Conservation (phyloP, 202 grass and related monocot species). For the Musa balbisiana region DNA sequence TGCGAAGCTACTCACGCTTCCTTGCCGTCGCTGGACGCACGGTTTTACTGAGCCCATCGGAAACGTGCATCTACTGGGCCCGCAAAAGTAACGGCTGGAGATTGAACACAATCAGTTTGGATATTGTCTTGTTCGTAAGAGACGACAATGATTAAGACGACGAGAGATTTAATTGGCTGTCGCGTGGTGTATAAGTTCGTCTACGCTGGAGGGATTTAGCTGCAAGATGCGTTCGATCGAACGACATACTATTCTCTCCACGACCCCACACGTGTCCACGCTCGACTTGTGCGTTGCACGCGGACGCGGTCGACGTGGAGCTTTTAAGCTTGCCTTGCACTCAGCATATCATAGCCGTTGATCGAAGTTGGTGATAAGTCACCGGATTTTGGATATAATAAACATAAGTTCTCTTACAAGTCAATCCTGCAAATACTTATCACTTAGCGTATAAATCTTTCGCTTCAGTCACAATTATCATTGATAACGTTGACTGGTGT, state of each 20-base stretch:
- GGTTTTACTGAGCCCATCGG: not conserved
- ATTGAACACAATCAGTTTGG: not conserved
- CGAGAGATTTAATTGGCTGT: not conserved
- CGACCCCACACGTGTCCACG: not conserved
- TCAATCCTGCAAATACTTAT: not conserved
- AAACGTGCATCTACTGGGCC: not conserved
- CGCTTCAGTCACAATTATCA: too few species aligned
- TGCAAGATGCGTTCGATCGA: not conserved
- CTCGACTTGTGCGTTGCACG: too few species aligned
- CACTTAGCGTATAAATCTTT: not conserved
- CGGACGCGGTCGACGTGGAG: not conserved
- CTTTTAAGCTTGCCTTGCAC: not conserved
- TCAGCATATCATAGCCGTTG: not conserved
- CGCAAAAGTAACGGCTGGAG: not conserved
- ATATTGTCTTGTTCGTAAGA: not conserved
- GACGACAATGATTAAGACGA: not conserved
- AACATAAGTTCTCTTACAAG: not conserved
- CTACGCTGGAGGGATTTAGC: not conserved
- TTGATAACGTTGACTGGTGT: too few species aligned
- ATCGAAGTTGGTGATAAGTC: not conserved
- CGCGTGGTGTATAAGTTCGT: not conserved
- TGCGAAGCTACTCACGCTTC: not conserved
- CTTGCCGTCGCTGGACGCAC: slow-evolving; percentile 6
- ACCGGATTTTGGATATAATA: not conserved
- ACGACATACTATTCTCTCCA: not conserved